Evolutionary conservation across 2,329 filamentous ascomycete genomes (phyloP).

Genomic region (Cercospora sp.): DNA sequence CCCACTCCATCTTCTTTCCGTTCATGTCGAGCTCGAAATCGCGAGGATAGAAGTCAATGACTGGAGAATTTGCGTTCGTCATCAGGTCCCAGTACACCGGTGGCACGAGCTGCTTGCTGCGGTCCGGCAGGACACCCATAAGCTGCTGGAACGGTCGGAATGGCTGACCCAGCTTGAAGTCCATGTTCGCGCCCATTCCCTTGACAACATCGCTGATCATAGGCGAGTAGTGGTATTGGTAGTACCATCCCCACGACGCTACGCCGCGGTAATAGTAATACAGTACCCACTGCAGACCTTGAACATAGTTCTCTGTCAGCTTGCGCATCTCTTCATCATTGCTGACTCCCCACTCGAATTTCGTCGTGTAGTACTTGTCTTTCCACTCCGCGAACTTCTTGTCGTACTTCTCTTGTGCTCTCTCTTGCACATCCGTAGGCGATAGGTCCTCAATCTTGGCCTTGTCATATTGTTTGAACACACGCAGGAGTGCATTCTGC

Average conservation of each 20-base stretch:
- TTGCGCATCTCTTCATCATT: slow-evolving; percentile 77
- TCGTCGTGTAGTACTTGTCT: slow-evolving; percentile 85
- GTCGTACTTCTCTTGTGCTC: slow-evolving; percentile 83
- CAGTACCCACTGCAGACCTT: slow-evolving; percentile 95
- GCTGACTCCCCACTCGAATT: slow-evolving; percentile 85
- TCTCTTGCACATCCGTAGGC: slow-evolving; percentile 73
- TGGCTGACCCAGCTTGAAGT: slow-evolving; percentile 91
- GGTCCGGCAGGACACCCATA: slow-evolving; percentile 96
- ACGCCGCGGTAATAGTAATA: slow-evolving; percentile 98
- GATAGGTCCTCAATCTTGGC: slow-evolving; percentile 80
- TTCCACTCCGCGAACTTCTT: slow-evolving; percentile 92
- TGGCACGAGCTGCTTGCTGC: slow-evolving; percentile 96
- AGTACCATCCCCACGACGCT: slow-evolving; percentile 98
- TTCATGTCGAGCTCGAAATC: slow-evolving; percentile 99
- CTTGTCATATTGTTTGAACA: slow-evolving; percentile 88
- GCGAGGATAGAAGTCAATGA: slow-evolving; percentile 95
- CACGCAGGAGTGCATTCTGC: slow-evolving; percentile 75
- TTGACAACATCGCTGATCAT: slow-evolving; percentile 95
- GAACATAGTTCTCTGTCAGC: slow-evolving; percentile 92
- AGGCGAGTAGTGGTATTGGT: slow-evolving; percentile 92
- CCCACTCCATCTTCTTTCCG: slow-evolving; percentile 99
- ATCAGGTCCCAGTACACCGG: slow-evolving; percentile 84
- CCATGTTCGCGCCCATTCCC: slow-evolving; percentile 80
- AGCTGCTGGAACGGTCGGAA: slow-evolving; percentile 95
- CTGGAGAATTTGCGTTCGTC: slow-evolving; percentile 86